Evolutionary conservation across 495 filamentous ascomycete genomes (phyloP), one percentile per base, ranked within the genome.

Genomic region (Aspergillus olivimuriae): DNA sequence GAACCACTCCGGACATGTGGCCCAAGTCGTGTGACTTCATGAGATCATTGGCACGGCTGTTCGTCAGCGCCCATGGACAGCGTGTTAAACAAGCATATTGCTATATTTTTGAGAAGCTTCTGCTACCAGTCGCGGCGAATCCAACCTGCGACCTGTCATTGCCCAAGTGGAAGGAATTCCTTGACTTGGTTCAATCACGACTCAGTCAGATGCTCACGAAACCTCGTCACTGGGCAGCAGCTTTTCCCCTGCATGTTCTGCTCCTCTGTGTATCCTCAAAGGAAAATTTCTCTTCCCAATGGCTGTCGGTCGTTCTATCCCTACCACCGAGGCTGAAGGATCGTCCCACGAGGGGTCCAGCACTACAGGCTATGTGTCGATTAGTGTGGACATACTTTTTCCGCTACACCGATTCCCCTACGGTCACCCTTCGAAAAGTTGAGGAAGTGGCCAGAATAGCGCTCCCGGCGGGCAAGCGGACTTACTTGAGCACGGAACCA

Each of bases 371-470:
- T 12, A 81, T 96, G 33, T 94, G 90, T 30, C 82, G 90, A 43
- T 71, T 99, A n/a, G 70, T 95, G 2, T 99, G 92, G 92, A 90
- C 88, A 1, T 99, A 95, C 65, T 76, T 97, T 18, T 95, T 94
- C 60, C 80, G 90, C 15, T 74, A 83, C 66, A 77, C 75, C 4
- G 94, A 97, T 44, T 66, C 80, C 10, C 73, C 77, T 9, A 79
- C 79, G 34, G 70, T 72, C 20, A 82, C 81, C 3, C 75, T 81
- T 30, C 81, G 81, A 44, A 95, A 89, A 58, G 72, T 97, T 24
- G 89, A 97, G 46, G 90, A 95, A 39, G 79, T 96, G 19, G 71
- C 90, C 32, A 83, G 79, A 56, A 73, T 91, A 48, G 80, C 94
- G 7, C 75, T 99, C 11, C 87, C 87, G 2, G 72, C 78, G 6